Evolutionary conservation across 2,329 filamentous ascomycete species (phyloP).

Genomic region (Colletotrichum graminicola): DNA sequence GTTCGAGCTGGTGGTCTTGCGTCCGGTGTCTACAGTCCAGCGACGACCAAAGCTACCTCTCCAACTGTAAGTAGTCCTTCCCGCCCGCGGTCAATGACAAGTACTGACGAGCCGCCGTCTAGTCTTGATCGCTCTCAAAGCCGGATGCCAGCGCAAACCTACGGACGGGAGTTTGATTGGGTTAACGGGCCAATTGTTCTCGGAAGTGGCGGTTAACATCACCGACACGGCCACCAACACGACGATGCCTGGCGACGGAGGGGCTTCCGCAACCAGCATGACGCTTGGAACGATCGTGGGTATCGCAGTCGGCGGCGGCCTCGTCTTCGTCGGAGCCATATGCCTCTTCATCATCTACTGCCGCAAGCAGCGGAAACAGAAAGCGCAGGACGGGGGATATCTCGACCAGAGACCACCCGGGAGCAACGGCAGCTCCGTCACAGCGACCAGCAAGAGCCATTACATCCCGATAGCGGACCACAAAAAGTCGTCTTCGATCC

Average conservation of each 20-base stretch:
- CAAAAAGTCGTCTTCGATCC: slow-evolving; percentile 46
- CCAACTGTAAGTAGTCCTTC: slow-evolving; percentile 59
- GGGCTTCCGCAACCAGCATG: slow-evolving; percentile 51
- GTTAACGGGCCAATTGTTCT: slow-evolving; percentile 60
- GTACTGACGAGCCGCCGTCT: slow-evolving; percentile 16
- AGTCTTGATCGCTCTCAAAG: slow-evolving; percentile 63
- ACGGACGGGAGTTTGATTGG: slow-evolving; percentile 52
- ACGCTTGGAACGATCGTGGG: slow-evolving; percentile 65
- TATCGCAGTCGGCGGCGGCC: slow-evolving; percentile 61
- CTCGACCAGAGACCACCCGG: slow-evolving; percentile 13
- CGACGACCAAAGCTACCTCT: slow-evolving; percentile 56
- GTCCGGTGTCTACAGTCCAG: slow-evolving; percentile 58
- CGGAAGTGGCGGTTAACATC: slow-evolving; percentile 53
- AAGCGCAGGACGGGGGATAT: too few species aligned
- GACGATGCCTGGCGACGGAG: slow-evolving; percentile 45
- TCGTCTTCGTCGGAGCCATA: slow-evolving; percentile 57
- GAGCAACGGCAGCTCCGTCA: slow-evolving; percentile 37
- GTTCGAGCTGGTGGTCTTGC: slow-evolving; percentile 52
- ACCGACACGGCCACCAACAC: slow-evolving; percentile 48
- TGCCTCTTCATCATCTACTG: slow-evolving; percentile 63
- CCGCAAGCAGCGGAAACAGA: slow-evolving; percentile 45
- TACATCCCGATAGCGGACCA: slow-evolving; percentile 45
- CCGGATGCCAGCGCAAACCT: slow-evolving; percentile 62
- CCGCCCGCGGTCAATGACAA: too few species aligned
- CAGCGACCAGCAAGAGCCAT: slow-evolving; percentile 42